Percentiles rank a stretch among this genome's conserved stretches.
These are phyloP conservation scores for Sorghum bicolor DNA, from an alignment of 176 grass and related monocot genomes.

Conservation along the genomic window Sorghum_bicolor_NCBIv3 NC_012871.2:63335501-63336000, in stretches of 20 bases:
- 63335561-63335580: too few relatives aligned
- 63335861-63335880: not conserved
- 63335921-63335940: not conserved
- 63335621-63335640: too few relatives aligned
- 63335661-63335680: too few relatives aligned
- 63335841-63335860: not conserved
- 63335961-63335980: not conserved
- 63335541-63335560: not conserved
- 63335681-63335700: too few relatives aligned
- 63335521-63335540: not conserved
- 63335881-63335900: not conserved
- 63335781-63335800: not conserved
- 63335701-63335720: not conserved
- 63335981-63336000: not conserved
- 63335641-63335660: too few relatives aligned
- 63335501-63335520: not conserved
- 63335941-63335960: not conserved
- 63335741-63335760: not conserved
- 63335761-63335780: not conserved
- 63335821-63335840: not conserved
- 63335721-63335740: not conserved
- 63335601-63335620: not conserved
- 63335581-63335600: not conserved
- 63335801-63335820: not conserved
- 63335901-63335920: not conserved